These are phyloP conservation scores for Penicillium arizonense DNA, from an alignment of 495 filamentous ascomycete genomes.

Conservation along the genomic window DNA sequence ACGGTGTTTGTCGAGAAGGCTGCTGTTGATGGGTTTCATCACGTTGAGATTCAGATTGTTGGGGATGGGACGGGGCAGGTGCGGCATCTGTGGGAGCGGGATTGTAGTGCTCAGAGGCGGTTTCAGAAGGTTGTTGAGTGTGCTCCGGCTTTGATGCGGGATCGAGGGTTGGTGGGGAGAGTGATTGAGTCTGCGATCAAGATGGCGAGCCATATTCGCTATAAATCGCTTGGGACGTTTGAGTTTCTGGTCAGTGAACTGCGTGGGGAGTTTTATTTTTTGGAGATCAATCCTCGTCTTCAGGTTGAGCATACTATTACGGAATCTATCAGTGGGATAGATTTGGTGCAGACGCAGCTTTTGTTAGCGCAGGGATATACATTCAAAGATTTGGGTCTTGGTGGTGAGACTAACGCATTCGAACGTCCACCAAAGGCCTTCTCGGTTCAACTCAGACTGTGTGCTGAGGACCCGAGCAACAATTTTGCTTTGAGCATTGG, in stretches of 20 bases:
- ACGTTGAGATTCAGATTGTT: slow-evolving; percentile 59
- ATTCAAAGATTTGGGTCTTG: slow-evolving; percentile 42
- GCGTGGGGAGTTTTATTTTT: slow-evolving; percentile 57
- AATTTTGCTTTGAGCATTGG: slow-evolving; percentile 58
- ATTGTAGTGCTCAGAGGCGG: slow-evolving; percentile 59
- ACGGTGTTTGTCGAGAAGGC: slow-evolving; percentile 55
- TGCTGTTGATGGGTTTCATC: slow-evolving; percentile 48
- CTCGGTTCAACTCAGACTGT: slow-evolving; percentile 59
- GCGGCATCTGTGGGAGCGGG: slow-evolving; percentile 54
- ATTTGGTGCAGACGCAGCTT: slow-evolving; percentile 56
- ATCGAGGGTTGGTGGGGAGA: slow-evolving; percentile 36
- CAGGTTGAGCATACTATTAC: slow-evolving; percentile 58
- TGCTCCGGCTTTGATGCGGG: slow-evolving; percentile 41
- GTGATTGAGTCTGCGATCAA: slow-evolving; percentile 40
- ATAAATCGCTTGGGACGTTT: slow-evolving; percentile 56
- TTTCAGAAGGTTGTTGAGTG: slow-evolving; percentile 55
- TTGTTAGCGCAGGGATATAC: slow-evolving; percentile 50
- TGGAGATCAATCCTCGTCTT: slow-evolving; percentile 64
- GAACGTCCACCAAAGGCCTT: slow-evolving; percentile 28
- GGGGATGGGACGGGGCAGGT: slow-evolving; percentile 54
- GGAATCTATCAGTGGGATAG: slow-evolving; percentile 52
- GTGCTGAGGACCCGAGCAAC: slow-evolving; percentile 53
- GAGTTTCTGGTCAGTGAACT: slow-evolving; percentile 61
- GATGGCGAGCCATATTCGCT: slow-evolving; percentile 46
- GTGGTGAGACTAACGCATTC: slow-evolving; percentile 18